Conservation (phyloP, 495 filamentous ascomycete species). For the Rhypophila decipiens region DNA sequence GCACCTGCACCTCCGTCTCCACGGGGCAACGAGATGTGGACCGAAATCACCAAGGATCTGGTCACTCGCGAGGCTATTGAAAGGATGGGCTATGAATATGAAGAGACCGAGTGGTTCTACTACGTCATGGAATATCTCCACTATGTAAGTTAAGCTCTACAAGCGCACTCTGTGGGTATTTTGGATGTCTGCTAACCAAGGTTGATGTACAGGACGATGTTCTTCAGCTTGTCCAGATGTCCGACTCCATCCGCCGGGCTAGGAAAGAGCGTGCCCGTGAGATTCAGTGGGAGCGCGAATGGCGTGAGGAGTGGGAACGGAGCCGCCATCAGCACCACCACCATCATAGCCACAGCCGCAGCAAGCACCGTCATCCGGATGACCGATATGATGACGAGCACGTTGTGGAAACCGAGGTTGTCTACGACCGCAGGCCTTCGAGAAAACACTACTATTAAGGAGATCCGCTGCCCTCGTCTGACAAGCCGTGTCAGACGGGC, state of each 20-base stretch:
- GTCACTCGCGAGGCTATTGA: slow-evolving; percentile 86
- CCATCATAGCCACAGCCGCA: slow-evolving; percentile 11
- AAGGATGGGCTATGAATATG: slow-evolving; percentile 75
- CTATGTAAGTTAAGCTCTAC: slow-evolving; percentile 56
- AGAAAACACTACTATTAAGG: slow-evolving; percentile 23
- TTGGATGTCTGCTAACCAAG: slow-evolving; percentile 17
- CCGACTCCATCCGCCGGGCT: slow-evolving; percentile 71
- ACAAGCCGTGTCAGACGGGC: no score
- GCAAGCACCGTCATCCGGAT: slow-evolving; percentile 24
- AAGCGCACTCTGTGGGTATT: background rate
- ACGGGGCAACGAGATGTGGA: slow-evolving; percentile 75
- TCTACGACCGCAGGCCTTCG: slow-evolving; percentile 40
- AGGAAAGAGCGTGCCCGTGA: slow-evolving; percentile 73
- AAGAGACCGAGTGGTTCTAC: slow-evolving; percentile 84
- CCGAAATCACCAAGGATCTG: slow-evolving; percentile 92
- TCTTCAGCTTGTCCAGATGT: slow-evolving; percentile 69
- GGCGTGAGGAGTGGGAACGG: slow-evolving; percentile 58
- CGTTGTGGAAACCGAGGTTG: slow-evolving; percentile 52
- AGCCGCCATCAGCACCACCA: slow-evolving; percentile 22
- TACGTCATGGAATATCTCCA: slow-evolving; percentile 88
- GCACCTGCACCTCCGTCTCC: slow-evolving; percentile 23
- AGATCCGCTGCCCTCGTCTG: no score
- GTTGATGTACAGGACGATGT: slow-evolving; percentile 67
- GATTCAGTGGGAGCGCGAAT: slow-evolving; percentile 72
- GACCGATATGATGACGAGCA: slow-evolving; percentile 47